Evolutionary conservation across 495 filamentous ascomycete genomes (phyloP).

Genomic region (Penicillium dipodomyicola): DNA sequence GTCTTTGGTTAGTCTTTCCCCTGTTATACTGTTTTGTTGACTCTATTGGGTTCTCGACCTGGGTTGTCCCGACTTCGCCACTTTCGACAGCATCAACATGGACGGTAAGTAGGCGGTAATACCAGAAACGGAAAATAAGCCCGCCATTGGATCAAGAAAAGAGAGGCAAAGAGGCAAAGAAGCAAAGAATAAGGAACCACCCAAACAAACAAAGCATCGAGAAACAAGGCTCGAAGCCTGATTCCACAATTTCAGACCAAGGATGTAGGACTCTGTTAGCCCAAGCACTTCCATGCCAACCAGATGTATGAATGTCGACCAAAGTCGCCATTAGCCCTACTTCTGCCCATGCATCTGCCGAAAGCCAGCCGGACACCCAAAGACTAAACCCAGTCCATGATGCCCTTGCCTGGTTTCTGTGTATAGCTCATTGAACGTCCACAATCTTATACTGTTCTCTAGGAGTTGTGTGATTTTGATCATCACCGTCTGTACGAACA

Average conservation of each 20-base stretch:
- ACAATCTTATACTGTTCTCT: slow-evolving; percentile 36
- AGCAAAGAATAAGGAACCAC: neutral
- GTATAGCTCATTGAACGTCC: neutral
- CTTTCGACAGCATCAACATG: neutral
- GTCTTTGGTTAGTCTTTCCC: slow-evolving; percentile 33
- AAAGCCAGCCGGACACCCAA: slow-evolving; percentile 11
- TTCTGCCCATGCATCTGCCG: slow-evolving; percentile 1
- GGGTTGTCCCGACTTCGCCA: slow-evolving; percentile 7
- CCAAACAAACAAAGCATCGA: neutral
- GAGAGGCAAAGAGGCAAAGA: neutral
- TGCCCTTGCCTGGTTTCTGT: slow-evolving; percentile 3
- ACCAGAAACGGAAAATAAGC: neutral
- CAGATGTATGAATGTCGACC: slow-evolving; percentile 4
- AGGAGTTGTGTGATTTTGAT: slow-evolving; percentile 68
- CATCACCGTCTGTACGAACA: slow-evolving; percentile 58
- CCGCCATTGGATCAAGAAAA: neutral
- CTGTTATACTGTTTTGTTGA: neutral
- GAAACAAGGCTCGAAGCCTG: neutral
- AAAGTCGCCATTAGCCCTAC: slow-evolving; percentile 4
- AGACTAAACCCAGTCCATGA: slow-evolving; percentile 9
- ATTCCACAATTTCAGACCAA: neutral
- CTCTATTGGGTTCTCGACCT: slow-evolving; percentile 3
- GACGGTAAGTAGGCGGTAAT: neutral
- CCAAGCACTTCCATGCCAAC: slow-evolving; percentile 4
- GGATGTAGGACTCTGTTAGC: slow-evolving; percentile 12